A percentile compares a stretch with the other conserved stretches of the same genome.
phyloP scores from a whole-genome alignment of 257 asterid genomes.

The Solanum raphanifolium region DNA sequence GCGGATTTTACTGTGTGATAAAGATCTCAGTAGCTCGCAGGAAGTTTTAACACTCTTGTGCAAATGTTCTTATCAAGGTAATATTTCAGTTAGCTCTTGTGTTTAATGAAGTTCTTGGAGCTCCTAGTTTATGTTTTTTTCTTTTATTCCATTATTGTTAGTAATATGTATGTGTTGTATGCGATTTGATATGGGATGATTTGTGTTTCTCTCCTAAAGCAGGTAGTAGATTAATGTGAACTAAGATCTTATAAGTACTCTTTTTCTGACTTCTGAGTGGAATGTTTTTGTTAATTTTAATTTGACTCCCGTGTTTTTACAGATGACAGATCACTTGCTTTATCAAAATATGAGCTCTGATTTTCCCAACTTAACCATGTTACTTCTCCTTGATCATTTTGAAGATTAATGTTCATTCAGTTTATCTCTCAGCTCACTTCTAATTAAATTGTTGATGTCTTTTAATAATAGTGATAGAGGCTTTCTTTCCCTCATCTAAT shows the following conservation, averaged over 20 bases:
- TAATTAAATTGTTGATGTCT: neutral
- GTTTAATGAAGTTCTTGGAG: neutral
- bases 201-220: neutral
- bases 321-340: neutral
- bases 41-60: slow-evolving; percentile 68
- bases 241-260: neutral
- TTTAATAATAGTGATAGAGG: neutral
- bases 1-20: slow-evolving; percentile 83
- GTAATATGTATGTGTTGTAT: neutral
- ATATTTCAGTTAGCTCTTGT: neutral
- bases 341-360: neutral
- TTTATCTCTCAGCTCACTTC: neutral
- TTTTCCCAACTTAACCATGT: neutral
- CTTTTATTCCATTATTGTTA: neutral
- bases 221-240: neutral
- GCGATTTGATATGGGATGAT: neutral
- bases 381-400: neutral
- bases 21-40: slow-evolving; percentile 62
- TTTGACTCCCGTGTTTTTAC: neutral
- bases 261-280: neutral
- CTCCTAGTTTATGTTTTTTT: neutral
- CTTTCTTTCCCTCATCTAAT: neutral
- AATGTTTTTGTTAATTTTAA: neutral
- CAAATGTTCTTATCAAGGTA: slow-evolving; percentile 91
- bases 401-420: neutral